These are phyloP conservation scores for Botrytis byssoidea DNA, from an alignment of 2,329 filamentous ascomycete species.

Conservation along the genomic window DNA sequence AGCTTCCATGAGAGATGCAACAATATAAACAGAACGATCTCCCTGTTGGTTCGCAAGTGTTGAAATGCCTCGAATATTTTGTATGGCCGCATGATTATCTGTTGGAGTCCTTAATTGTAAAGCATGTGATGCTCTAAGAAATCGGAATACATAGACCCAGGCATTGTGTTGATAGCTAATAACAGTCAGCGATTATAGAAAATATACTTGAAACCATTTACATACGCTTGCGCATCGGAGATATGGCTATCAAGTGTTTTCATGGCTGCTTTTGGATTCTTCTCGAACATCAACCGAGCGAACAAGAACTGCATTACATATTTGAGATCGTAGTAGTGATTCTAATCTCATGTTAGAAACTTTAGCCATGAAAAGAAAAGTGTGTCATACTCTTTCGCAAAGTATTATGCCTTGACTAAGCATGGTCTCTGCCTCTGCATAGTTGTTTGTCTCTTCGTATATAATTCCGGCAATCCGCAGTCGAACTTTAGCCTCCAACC, in stretches of 20 bases:
- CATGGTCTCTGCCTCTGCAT: conserved; percentile 69
- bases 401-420: conserved; percentile 69
- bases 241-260: conserved; percentile 70
- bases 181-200: conserved; percentile 22
- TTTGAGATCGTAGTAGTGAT: conserved; percentile 64
- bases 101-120: conserved; percentile 59
- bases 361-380: not conserved
- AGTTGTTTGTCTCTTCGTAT: conserved; percentile 71
- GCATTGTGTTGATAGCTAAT: conserved; percentile 59
- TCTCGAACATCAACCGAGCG: conserved; percentile 67
- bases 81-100: conserved; percentile 62
- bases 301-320: conserved; percentile 76
- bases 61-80: conserved; percentile 66
- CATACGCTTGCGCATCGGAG: conserved; percentile 63
- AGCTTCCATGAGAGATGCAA: conserved; percentile 66
- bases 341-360: conserved; percentile 39
- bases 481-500: conserved; percentile 66
- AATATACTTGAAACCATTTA: conserved; percentile 17
- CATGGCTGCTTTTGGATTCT: conserved; percentile 69
- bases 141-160: conserved; percentile 76
- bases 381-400: conserved; percentile 57
- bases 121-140: conserved; percentile 69
- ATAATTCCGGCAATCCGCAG: conserved; percentile 70
- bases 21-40: conserved; percentile 63
- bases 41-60: conserved; percentile 57